A percentile compares a stretch with the other conserved stretches of the same genome.
Evolutionary conservation across 768 basidiomycete species (phyloP).

Genomic region (Exsudoporus frostii): DNA sequence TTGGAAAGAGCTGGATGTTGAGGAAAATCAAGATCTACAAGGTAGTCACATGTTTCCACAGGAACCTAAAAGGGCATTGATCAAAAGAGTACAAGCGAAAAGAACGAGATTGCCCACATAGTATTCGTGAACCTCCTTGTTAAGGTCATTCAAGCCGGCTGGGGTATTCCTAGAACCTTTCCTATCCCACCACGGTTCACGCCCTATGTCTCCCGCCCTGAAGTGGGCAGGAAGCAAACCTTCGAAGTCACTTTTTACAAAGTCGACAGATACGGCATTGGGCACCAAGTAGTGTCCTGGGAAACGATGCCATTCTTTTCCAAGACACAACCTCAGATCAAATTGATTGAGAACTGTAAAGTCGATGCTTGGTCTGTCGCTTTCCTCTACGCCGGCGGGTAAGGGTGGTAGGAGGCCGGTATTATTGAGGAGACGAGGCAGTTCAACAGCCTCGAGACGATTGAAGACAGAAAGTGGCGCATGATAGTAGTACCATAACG

Average conservation of each 20-base stretch:
- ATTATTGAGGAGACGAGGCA: slow-evolving; percentile 77
- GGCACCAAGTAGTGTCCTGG: slow-evolving; percentile 89
- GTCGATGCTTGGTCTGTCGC: slow-evolving; percentile 50
- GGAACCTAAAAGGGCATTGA: slow-evolving; percentile 49
- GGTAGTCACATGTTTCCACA: slow-evolving; percentile 75
- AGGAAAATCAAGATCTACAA: slow-evolving; percentile 89
- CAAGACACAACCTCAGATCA: slow-evolving; percentile 76
- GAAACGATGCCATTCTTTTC: slow-evolving; percentile 96
- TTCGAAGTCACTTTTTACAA: slow-evolving; percentile 88
- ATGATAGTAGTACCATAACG: slow-evolving; percentile 87
- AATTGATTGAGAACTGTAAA: slow-evolving; percentile 65
- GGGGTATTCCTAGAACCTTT: slow-evolving; percentile 63
- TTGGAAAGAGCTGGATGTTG: slow-evolving; percentile 49
- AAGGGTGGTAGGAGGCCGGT: slow-evolving; percentile 59
- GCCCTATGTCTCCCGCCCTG: slow-evolving; percentile 27
- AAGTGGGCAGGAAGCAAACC: slow-evolving; percentile 89
- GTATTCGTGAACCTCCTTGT: slow-evolving; percentile 70
- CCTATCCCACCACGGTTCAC: slow-evolving; percentile 34
- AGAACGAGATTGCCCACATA: slow-evolving; percentile 55
- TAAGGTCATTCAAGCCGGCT: slow-evolving; percentile 79
- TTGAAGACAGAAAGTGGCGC: slow-evolving; percentile 73
- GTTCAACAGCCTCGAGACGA: slow-evolving; percentile 71
- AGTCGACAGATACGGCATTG: slow-evolving; percentile 75
- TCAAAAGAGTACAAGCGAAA: slow-evolving; percentile 1
- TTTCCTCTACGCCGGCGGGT: slow-evolving; percentile 42